Evolutionary conservation across 805 yeast genomes (phyloP), one percentile per base, ranked within the genome.

Genomic region (Blastobotrys chiropterorum): DNA sequence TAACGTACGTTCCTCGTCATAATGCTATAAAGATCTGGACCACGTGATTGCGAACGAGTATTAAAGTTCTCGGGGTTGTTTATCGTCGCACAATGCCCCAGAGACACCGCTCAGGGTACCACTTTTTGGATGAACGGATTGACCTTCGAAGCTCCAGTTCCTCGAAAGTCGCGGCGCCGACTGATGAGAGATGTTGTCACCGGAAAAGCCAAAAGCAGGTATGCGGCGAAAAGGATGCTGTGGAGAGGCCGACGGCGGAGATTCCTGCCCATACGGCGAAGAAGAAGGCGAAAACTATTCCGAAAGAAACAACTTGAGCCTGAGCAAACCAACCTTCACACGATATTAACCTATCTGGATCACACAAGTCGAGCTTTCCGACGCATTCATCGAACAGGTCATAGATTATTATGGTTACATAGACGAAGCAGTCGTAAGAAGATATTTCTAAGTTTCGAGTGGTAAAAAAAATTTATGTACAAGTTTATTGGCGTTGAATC

Each of bases 101-200:
- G n/a, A n/a, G n/a, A n/a, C n/a, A n/a, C n/a, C n/a, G n/a, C n/a
- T n/a, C n/a, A n/a, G n/a, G n/a, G n/a, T n/a, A n/a, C n/a, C n/a
- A 26, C 11, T n/a, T 17, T 42, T 42, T 19, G 45, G 45, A 19
- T 42, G 26, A 42, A 17, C 5, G 19, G 45, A 5, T 17, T 50
- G 30, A 59, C 43, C 19, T 50, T 43, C 6, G 51, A 42, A 3
- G 31, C 46, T 2, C 43, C 46, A 8, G 31, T 52, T 34, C 49
- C 53, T 38, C 26, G 52, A 26, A 26, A 26, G 34, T 26, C 34
- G 34, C 34, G 34, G 34, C 34, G 34, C 5, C 34, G 34, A 6
- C 34, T 26, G 34, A 11, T 11, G 34, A 26, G 34, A 26, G 34
- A 26, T 26, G 34, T 26, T 26, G 34, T 26, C 8, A 26, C 34